Percentiles rank a stretch among this genome's conserved stretches.
Conservation (phyloP, 176 grass and related monocot genomes). For the Microstegium vimineum region DNA sequence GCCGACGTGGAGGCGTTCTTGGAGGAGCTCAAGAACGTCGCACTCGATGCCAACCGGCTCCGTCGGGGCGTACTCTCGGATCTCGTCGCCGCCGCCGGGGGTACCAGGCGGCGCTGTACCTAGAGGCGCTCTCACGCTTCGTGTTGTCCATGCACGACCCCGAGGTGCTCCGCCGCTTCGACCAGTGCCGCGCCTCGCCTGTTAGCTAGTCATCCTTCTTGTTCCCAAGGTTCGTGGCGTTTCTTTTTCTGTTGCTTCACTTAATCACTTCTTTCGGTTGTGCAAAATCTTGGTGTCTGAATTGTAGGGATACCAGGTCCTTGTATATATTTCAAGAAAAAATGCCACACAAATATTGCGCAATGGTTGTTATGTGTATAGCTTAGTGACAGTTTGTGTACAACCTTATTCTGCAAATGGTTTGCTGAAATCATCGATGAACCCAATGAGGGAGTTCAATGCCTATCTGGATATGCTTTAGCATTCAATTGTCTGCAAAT, state of each 20-base stretch:
- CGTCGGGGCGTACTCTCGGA: constrained; percentile 55
- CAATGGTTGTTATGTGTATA: constrained; percentile 1
- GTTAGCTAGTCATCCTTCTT: constrained; percentile 42
- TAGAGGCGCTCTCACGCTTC: constrained; percentile 53
- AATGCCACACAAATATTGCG: neutral
- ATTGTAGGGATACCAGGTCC: constrained; percentile 1
- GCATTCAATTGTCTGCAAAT: neutral
- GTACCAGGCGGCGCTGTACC: constrained; percentile 56
- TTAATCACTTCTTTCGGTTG: neutral
- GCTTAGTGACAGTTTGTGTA: neutral
- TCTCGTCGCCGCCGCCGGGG: constrained; percentile 47
- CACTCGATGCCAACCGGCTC: constrained; percentile 51
- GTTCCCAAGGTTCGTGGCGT: constrained; percentile 25
- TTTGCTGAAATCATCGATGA: constrained; percentile 3
- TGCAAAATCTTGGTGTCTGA: constrained; percentile 42
- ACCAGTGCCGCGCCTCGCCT: constrained; percentile 44
- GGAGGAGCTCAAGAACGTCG: constrained; percentile 38
- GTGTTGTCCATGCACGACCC: constrained; percentile 58
- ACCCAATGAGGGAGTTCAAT: neutral
- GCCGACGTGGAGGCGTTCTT: constrained; percentile 43
- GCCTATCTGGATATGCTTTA: neutral
- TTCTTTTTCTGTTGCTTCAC: neutral
- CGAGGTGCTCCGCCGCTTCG: constrained; percentile 54
- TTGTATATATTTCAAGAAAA: constrained; percentile 1
- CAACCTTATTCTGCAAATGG: neutral